Percentiles rank a stretch among this genome's conserved stretches.
Conservation (phyloP, 2,329 filamentous ascomycete genomes). For the Diaporthe eres region DNA sequence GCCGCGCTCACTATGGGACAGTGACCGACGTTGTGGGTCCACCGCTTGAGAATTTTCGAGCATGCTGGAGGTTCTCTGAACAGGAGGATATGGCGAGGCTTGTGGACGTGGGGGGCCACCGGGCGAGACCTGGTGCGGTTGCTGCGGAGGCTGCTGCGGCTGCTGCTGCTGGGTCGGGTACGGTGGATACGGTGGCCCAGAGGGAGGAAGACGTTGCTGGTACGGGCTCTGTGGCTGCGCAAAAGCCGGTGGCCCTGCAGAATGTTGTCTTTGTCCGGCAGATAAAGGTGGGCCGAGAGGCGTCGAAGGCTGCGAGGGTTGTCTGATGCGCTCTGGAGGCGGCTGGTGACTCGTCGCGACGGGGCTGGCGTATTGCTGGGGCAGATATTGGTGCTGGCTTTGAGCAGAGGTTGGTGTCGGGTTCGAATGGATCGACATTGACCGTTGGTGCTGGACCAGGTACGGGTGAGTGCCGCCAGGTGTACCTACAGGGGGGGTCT, state of each 20-base stretch:
- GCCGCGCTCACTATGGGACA: slow-evolving; percentile 75
- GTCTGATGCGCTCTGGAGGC: slow-evolving; percentile 58
- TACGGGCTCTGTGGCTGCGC: slow-evolving; percentile 72
- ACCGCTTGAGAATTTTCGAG: slow-evolving; percentile 56
- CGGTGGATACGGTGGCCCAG: slow-evolving; percentile 51
- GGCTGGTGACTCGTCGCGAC: slow-evolving; percentile 60
- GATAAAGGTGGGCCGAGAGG: slow-evolving; percentile 66
- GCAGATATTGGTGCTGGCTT: slow-evolving; percentile 67
- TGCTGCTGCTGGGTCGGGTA: slow-evolving; percentile 51
- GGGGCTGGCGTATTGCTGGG: slow-evolving; percentile 66
- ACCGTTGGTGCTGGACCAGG: slow-evolving; percentile 58
- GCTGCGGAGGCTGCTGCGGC: slow-evolving; percentile 17
- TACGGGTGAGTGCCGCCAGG: slow-evolving; percentile 56
- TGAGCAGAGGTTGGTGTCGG: slow-evolving; percentile 75
- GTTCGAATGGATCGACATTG: slow-evolving; percentile 71
- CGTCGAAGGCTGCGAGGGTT: slow-evolving; percentile 68
- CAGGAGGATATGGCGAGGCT: slow-evolving; percentile 51
- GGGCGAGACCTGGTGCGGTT: slow-evolving; percentile 46
- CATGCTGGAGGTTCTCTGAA: slow-evolving; percentile 58
- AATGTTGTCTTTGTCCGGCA: slow-evolving; percentile 59
- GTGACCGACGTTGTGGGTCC: slow-evolving; percentile 63
- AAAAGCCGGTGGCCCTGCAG: slow-evolving; percentile 57
- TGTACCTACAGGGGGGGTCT: slow-evolving; percentile 65
- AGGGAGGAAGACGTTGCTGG: slow-evolving; percentile 62
- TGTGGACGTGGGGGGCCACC: slow-evolving; percentile 28